phyloP scores from a whole-genome alignment of 495 filamentous ascomycete genomes.

The Aspergillus homomorphus region DNA sequence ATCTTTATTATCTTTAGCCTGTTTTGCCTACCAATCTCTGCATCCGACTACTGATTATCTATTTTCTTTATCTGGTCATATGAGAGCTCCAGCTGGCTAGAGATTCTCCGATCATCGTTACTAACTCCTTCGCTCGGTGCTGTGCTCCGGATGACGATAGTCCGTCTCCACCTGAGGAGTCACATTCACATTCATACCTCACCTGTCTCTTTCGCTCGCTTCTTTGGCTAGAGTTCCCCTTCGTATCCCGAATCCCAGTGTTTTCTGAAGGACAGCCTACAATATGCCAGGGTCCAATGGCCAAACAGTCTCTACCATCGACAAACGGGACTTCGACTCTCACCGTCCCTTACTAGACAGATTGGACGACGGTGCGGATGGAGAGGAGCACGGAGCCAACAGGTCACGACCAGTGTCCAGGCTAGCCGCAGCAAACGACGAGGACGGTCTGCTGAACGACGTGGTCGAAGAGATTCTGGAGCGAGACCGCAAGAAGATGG shows the following conservation, averaged over 20 bases:
- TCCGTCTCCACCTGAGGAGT: background rate
- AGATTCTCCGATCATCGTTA: background rate
- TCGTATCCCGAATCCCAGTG: background rate
- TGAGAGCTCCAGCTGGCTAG: background rate
- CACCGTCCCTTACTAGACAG: slow-evolving; percentile 45
- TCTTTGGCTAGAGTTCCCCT: background rate
- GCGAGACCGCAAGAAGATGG: slow-evolving; percentile 52
- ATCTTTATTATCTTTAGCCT: background rate
- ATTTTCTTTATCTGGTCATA: background rate
- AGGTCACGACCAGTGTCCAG: slow-evolving; percentile 24
- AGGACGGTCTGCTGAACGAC: slow-evolving; percentile 58
- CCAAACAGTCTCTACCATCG: slow-evolving; percentile 29
- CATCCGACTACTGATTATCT: too few relatives aligned
- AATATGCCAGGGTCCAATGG: slow-evolving; percentile 32
- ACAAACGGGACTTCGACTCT: slow-evolving; percentile 61
- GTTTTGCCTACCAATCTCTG: background rate
- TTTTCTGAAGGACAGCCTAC: background rate
- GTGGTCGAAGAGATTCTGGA: slow-evolving; percentile 60
- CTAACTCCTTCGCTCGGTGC: background rate
- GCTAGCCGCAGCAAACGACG: slow-evolving; percentile 26
- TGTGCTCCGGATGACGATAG: background rate
- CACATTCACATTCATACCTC: background rate
- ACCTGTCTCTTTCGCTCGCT: background rate
- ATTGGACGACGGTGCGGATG: slow-evolving; percentile 26
- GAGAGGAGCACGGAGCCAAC: slow-evolving; percentile 13